phyloP scores from a whole-genome alignment of 2,329 filamentous ascomycete species.

The Fusarium longipes region DNA sequence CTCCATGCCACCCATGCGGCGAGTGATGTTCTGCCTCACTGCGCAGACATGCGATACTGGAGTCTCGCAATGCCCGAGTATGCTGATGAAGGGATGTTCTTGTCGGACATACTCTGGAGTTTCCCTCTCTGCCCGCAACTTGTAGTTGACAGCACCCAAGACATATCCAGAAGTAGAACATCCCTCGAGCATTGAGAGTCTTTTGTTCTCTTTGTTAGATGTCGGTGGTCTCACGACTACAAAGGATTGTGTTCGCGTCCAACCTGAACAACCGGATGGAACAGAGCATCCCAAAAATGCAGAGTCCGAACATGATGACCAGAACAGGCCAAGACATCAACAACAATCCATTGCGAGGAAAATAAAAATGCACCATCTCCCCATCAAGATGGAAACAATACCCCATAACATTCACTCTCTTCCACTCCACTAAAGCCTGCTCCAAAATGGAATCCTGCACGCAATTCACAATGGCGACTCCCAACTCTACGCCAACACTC shows the following conservation, averaged over 20 bases:
- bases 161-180: background rate
- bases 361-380: background rate
- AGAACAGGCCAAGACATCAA: background rate
- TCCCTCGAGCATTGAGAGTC: rapidly evolving
- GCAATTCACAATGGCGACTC: background rate
- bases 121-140: background rate
- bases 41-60: too few relatives aligned
- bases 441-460: background rate
- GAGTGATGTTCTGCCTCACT: too few relatives aligned
- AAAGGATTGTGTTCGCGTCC: background rate
- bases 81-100: too few relatives aligned
- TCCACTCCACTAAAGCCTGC: background rate
- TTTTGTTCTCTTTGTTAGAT: background rate
- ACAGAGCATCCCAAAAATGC: background rate
- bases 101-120: too few relatives aligned
- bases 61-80: too few relatives aligned
- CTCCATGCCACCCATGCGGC: too few relatives aligned
- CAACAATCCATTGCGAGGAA: background rate
- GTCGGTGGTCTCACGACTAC: rapidly evolving
- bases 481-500: background rate
- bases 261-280: background rate
- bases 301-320: background rate
- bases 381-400: rapidly evolving
- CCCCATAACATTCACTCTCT: rapidly evolving
- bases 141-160: background rate